A percentile compares a stretch with the other conserved stretches of the same genome.
Conservation (phyloP, 176 grass and related monocot genomes). For the Hsuehochloa calcarea region DNA sequence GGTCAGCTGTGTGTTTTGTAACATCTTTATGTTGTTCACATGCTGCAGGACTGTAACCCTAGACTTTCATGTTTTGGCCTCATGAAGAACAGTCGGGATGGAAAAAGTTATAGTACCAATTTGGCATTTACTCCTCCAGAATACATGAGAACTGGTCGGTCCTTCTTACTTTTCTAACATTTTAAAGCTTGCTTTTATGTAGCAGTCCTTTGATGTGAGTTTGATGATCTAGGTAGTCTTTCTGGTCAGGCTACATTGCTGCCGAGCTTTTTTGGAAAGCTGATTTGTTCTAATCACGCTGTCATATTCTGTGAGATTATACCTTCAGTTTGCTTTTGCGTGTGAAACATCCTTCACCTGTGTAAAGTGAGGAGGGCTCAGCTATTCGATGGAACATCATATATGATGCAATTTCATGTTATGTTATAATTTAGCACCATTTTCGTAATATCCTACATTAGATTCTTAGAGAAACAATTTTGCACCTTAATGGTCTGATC, state of each 20-base stretch:
- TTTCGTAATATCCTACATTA: neutral
- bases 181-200: conserved; percentile 20
- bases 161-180: conserved; percentile 11
- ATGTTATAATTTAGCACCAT: conserved; percentile 12
- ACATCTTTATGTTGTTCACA: conserved; percentile 23
- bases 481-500: conserved; percentile 1
- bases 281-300: neutral
- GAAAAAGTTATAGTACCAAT: conserved; percentile 99
- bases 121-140: conserved; percentile 98
- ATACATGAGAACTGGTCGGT: conserved; percentile 95
- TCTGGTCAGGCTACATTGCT: neutral
- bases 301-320: neutral
- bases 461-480: neutral
- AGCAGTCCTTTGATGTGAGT: neutral
- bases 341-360: conserved; percentile 13
- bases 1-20: conserved; percentile 18
- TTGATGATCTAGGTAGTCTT: neutral
- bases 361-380: neutral
- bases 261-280: neutral
- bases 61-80: conserved; percentile 99
- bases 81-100: conserved; percentile 98
- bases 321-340: neutral
- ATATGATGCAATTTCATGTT: neutral
- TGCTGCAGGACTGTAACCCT: conserved; percentile 81
- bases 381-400: neutral